A percentile compares a stretch with the other conserved stretches of the same genome.
Evolutionary conservation across 768 basidiomycete genomes (phyloP).

Genomic region (Amanita rimosa): DNA sequence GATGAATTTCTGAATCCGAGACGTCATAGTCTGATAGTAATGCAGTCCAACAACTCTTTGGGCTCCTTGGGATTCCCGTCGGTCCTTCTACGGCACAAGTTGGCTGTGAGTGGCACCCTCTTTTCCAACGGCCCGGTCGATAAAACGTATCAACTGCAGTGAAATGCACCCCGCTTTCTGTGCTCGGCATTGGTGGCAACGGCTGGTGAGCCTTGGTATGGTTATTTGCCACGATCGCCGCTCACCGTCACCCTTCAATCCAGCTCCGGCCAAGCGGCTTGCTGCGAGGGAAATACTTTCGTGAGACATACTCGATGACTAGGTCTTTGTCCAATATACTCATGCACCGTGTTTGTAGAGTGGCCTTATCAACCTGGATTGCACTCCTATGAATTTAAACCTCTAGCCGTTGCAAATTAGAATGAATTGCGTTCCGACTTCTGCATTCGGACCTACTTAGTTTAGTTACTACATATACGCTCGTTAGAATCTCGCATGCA

Average conservation of each 20-base stretch:
- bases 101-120: conserved; percentile 9
- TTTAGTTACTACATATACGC: neutral
- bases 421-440: neutral
- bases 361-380: conserved; percentile 11
- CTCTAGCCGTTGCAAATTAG: conserved; percentile 5
- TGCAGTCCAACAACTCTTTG: neutral
- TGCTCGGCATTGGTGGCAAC: conserved; percentile 10
- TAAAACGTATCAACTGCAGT: conserved; percentile 7
- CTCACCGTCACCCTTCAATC: neutral
- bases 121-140: too few relatives aligned
- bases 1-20: neutral
- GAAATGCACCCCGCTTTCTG: conserved; percentile 10
- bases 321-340: neutral
- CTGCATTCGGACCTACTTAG: neutral
- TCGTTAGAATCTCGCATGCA: neutral
- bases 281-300: conserved; percentile 14
- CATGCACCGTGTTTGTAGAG: conserved; percentile 1
- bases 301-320: conserved; percentile 6
- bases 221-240: neutral
- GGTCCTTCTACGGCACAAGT: conserved; percentile 9
- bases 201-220: conserved; percentile 6
- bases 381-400: conserved; percentile 13
- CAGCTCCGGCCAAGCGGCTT: conserved; percentile 13
- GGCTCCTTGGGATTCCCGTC: conserved; percentile 8
- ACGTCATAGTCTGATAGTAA: neutral